Evolutionary conservation across 1,284 basidiomycete genomes (phyloP).

Genomic region (Leucoagaricus sp.): DNA sequence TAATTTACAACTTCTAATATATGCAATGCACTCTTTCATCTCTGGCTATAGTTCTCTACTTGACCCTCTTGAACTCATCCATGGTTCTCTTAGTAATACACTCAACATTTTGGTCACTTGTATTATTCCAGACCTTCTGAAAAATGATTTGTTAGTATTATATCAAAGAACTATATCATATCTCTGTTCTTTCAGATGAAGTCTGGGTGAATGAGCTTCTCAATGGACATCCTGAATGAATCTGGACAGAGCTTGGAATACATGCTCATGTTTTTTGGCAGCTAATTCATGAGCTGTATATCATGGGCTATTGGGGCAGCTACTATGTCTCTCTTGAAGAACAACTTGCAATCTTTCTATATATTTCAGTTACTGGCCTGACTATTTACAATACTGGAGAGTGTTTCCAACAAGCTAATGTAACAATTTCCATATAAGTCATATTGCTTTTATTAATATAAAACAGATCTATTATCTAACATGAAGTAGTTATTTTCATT

Average conservation of each 20-base stretch:
- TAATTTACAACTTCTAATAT: too few relatives aligned
- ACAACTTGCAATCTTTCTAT: slow-evolving; percentile 32
- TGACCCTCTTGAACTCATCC: too few relatives aligned
- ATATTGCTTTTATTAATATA: not conserved
- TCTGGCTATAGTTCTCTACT: too few relatives aligned
- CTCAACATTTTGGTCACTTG: not conserved
- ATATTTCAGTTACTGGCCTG: slow-evolving; percentile 17
- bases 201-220: not conserved
- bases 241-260: not conserved
- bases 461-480: not conserved
- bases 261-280: not conserved
- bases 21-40: too few relatives aligned
- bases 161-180: not conserved
- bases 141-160: not conserved
- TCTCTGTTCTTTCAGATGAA: not conserved
- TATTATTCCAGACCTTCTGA: not conserved
- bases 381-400: slow-evolving; percentile 27
- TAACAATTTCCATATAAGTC: slow-evolving; percentile 21
- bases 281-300: not conserved
- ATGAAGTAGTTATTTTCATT: slow-evolving; percentile 12
- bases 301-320: not conserved
- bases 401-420: slow-evolving; percentile 24
- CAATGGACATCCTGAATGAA: not conserved
- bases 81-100: not conserved
- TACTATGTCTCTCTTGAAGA: slow-evolving; percentile 23